A percentile compares a stretch with the other conserved stretches of the same genome.
Evolutionary conservation across 805 yeast species (phyloP).

Genomic region (Candida anglica): DNA sequence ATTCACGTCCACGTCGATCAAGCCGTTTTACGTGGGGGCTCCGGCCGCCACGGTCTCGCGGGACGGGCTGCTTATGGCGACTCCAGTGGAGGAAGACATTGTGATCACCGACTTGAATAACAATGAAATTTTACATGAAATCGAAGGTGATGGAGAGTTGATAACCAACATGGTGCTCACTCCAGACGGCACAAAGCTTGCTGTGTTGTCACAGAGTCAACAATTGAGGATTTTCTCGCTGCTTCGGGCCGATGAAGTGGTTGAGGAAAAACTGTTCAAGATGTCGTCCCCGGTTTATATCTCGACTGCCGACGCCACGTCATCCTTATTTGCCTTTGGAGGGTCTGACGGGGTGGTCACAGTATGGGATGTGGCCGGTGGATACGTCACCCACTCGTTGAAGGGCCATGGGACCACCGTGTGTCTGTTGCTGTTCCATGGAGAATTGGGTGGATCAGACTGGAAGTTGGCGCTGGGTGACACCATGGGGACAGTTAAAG

Average conservation of each 20-base stretch:
- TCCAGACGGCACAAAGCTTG: constrained; percentile 68
- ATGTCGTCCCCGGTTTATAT: constrained; percentile 80
- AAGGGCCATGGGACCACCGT: constrained; percentile 93
- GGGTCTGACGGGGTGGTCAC: constrained; percentile 90
- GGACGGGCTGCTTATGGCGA: constrained; percentile 64
- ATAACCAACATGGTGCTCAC: constrained; percentile 74
- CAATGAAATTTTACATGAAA: constrained; percentile 51
- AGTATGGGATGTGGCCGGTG: constrained; percentile 89
- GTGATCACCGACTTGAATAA: constrained; percentile 62
- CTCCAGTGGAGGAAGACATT: constrained; percentile 76
- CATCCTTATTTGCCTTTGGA: constrained; percentile 87
- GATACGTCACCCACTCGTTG: constrained; percentile 81
- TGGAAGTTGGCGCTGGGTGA: constrained; percentile 82
- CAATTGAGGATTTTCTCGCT: constrained; percentile 65
- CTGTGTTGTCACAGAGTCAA: constrained; percentile 79
- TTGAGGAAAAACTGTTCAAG: constrained; percentile 45
- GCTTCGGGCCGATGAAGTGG: constrained; percentile 14
- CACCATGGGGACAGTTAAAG: constrained; percentile 51
- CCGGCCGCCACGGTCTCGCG: constrained; percentile 65
- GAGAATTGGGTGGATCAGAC: constrained; percentile 56
- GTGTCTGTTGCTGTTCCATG: constrained; percentile 69
- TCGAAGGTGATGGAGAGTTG: constrained; percentile 83
- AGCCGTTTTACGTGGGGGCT: constrained; percentile 87
- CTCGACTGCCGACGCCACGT: constrained; percentile 70
- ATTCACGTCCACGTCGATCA: constrained; percentile 47